Base-by-base conservation (phyloP, 2,329 filamentous ascomycete genomes). In the Diaporthe helianthi region DNA sequence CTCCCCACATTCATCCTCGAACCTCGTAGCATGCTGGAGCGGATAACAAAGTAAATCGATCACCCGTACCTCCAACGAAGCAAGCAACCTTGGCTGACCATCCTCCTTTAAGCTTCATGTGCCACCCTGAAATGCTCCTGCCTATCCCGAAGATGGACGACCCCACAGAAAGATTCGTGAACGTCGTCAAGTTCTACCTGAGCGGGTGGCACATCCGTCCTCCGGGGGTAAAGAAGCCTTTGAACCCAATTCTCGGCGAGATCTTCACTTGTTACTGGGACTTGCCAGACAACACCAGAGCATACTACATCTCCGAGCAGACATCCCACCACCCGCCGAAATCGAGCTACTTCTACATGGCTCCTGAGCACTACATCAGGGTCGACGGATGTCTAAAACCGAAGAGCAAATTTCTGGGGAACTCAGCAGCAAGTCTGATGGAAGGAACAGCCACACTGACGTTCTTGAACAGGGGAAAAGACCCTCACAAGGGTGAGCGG, bases 161-260 rank as follows among this genome's bases (percentile, higher is more conserved):
- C 77, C 95, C 96, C 1, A 84, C 93, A 68, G 85, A 95, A 76
- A 89, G 96, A 79, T 99, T 99, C 78, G 90, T 98, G 36, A 93
- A 94, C 17, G 96, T 99, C 61, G 93, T 98, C 78, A 98, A 97
- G 81, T 99, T 99, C 80, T 99, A 99, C 80, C 85, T 99, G 53
- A 97, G 94, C 80, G 96, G 96, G 76, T 99, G 96, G 96, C 96
- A 99, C 80, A 98, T 99, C 79, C 96, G 95, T 81, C 96, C 96
- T 77, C 92, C 94, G 75, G 96, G 96, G 72, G 96, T 99, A 75
- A 99, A 99, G 85, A 99, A 99, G 79, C 96, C 96, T 52, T 84
- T 99, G 72, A 99, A 99, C 79, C 96, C 96, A 1, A 95, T 99
- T 71, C 88, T 99, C 24, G 96, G 96, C 77, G 96, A 99, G 82